Evolutionary conservation across 2,329 filamentous ascomycete species (phyloP), one percentile per base, ranked within the genome.

Genomic region (Epichloe bromicola): DNA sequence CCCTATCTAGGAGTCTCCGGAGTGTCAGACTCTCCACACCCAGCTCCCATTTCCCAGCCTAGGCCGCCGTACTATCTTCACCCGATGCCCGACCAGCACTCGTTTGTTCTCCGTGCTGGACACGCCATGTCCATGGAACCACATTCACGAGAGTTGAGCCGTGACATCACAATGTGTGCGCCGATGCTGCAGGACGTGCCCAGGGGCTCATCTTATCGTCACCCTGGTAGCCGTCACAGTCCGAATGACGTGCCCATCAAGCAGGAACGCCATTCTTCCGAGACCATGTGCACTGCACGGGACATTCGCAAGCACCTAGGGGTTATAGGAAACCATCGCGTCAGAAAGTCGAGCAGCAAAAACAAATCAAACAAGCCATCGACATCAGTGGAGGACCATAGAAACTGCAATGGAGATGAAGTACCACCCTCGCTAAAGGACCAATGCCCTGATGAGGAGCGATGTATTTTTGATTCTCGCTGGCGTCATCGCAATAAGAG

Each of bases 381-480:
- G 8, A 54, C 63, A 20, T 60, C 63, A 36, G 47, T 57, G 5
- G 59, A 61, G 8, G 65, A 68, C 30, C 61, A 65, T 55, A 62
- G 60, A 48, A 69, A 70, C 54, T 69, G 64, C 54, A 56, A 61
- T 38, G 59, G 63, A 6, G 48, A 66, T 47, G 59, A 67, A 55
- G 55, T 65, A 46, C 59, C 66, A 1, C 67, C 70, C 20, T 63
- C 58, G 2, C 65, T 79, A 42, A 72, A 71, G 50, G 61, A 65
- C 20, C 67, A 67, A 17, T 73, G 74, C 26, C 72, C 73, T 1
- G 67, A 71, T 2, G 70, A 76, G 36, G 72, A 76, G 53, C 67
- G 66, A 20, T 74, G 64, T 48, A 69, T 80, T 34, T 73, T 78
- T 46, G 65, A 74, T 26, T 67, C 74, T n/a, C 67, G 75, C 12